phyloP scores from a whole-genome alignment of 768 basidiomycete genomes.

The Mycena venus region DNA sequence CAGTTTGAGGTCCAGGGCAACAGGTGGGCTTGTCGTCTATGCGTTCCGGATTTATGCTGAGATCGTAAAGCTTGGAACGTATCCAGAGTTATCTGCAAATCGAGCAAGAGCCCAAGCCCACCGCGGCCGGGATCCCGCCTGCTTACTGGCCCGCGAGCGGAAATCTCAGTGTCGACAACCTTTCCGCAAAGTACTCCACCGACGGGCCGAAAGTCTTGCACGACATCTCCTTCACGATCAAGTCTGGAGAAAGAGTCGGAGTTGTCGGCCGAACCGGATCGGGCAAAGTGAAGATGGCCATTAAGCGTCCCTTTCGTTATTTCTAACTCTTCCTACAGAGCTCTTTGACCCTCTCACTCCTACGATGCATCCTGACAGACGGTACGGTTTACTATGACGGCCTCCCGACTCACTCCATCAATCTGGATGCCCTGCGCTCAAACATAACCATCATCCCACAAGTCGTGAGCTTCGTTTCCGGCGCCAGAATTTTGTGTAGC shows the following conservation, averaged over 20 bases:
- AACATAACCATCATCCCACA: constrained; percentile 61
- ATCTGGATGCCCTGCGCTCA: constrained; percentile 58
- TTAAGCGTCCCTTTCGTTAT: not conserved
- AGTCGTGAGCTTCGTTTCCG: not conserved
- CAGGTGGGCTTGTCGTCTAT: constrained; percentile 2
- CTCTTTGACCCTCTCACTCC: constrained; percentile 55
- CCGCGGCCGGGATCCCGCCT: constrained; percentile 51
- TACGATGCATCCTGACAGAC: constrained; percentile 53
- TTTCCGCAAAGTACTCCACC: no score
- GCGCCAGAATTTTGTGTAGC: not conserved
- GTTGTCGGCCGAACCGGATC: constrained; percentile 47
- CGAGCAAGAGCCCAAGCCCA: constrained; percentile 54
- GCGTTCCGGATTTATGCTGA: constrained; percentile 47
- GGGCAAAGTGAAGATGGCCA: constrained; percentile 25
- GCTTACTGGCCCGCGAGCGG: constrained; percentile 66
- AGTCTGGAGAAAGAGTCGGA: constrained; percentile 62
- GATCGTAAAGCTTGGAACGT: constrained; percentile 34
- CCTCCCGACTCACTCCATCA: constrained; percentile 52
- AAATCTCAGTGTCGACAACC: constrained; percentile 55
- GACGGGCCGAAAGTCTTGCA: constrained; percentile 19
- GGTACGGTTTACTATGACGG: constrained; percentile 57
- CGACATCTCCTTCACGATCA: constrained; percentile 51
- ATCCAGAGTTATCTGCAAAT: constrained; percentile 51
- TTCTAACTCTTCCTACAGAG: constrained; percentile 37
- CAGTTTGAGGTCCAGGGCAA: constrained; percentile 44